Base-by-base conservation (phyloP, 495 filamentous ascomycete species). In the Hypoxylon lenormandii region DNA sequence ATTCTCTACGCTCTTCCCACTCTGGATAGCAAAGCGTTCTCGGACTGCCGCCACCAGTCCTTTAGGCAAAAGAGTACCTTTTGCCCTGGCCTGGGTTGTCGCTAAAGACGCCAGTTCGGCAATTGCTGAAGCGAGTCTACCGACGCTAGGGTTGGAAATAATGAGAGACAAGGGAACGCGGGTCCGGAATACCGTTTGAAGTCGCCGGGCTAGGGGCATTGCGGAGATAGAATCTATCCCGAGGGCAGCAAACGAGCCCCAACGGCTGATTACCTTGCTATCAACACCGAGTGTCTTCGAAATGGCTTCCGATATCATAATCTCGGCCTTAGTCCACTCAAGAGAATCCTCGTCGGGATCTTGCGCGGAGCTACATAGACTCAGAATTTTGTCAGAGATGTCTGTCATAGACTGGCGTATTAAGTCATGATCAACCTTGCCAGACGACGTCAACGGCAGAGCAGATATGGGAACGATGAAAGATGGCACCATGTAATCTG, bases 171-270 rank as follows among this genome's bases (percentile, higher is more conserved):
- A 84, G 26, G 86, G 78, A 13, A 90, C 63, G 33, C 82, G 76
- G 28, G 57, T 73, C 40, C 77, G 79, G 2, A 83, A 78, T 6
- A 59, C 57, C 1, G 79, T 62, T 46, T 80, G 76, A 1, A 92
- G 74, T 37, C 74, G 72, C 18, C 80, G 87, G 0, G 89, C 84
- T 37, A 93, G 74, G 11, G 83, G 77, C 48, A 96, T 94, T 0
- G 90, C 91, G 23, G 88, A 89, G n/a, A 96, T 87, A 0, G 92
- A 94, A 74, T 96, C 92, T 18, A 96, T 75, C 0, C 92, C 92
- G 5, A 94, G 79, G 19, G 80, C 64, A 6, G 70, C 61, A 6
- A 84, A 78, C 5, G 82, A 77, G 12, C 78, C 80, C 81, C 81
- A 84, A 40, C 78, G 72, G 28, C 47, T 84, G 50, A 91, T 84